phyloP scores from a whole-genome alignment of 495 filamentous ascomycete genomes.

The Trichoderma asperelloides region DNA sequence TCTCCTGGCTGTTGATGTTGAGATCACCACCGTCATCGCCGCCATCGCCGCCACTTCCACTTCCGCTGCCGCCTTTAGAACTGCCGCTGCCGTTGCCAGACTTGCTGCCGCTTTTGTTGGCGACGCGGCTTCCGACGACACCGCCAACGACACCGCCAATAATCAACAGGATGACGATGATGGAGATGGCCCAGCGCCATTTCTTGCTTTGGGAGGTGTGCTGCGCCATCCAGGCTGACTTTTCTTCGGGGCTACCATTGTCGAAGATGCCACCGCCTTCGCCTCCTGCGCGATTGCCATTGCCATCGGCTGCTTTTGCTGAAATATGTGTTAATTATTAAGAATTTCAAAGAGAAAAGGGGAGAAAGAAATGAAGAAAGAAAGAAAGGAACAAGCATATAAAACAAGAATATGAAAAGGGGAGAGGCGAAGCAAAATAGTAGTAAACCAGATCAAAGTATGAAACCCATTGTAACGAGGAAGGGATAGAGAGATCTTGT shows the following conservation, averaged over 20 bases:
- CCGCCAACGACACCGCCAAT: slow-evolving; percentile 75
- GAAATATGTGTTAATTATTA: background rate
- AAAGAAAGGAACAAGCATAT: background rate
- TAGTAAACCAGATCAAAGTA: no score
- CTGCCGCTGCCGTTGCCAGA: slow-evolving; percentile 10
- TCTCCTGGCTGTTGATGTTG: slow-evolving; percentile 64
- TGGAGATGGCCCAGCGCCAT: slow-evolving; percentile 57
- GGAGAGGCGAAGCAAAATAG: background rate
- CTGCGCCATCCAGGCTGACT: slow-evolving; percentile 48
- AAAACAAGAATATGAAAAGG: background rate
- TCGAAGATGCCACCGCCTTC: slow-evolving; percentile 19
- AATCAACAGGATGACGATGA: slow-evolving; percentile 51
- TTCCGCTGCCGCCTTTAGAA: slow-evolving; percentile 12
- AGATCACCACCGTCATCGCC: slow-evolving; percentile 60
- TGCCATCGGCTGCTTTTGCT: slow-evolving; percentile 2
- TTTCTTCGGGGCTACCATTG: slow-evolving; percentile 28
- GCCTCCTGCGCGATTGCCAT: slow-evolving; percentile 15
- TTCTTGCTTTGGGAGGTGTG: slow-evolving; percentile 57
- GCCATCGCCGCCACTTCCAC: slow-evolving; percentile 17
- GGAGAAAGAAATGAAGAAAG: background rate
- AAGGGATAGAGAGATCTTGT: background rate
- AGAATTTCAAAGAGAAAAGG: background rate
- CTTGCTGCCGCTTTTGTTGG: slow-evolving; percentile 21
- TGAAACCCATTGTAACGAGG: no score
- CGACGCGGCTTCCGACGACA: slow-evolving; percentile 41